Conservation (phyloP, 2,329 filamentous ascomycete species). For the Cryphonectria naterciae region DNA sequence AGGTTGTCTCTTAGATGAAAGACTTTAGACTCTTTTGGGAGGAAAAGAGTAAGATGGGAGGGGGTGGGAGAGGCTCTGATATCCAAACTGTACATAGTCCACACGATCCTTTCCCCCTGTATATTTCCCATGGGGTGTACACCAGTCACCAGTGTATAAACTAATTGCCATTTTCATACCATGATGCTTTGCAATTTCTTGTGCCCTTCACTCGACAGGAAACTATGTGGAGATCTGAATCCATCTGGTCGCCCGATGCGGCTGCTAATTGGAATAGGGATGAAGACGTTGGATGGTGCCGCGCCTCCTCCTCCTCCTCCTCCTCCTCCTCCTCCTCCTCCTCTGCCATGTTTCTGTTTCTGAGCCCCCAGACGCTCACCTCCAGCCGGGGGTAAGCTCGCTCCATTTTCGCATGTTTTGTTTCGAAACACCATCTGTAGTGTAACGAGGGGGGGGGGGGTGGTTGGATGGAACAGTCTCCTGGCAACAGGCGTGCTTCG, state of each 20-base stretch:
- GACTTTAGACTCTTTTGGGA: not conserved
- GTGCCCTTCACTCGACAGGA: not conserved
- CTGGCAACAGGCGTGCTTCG: no score
- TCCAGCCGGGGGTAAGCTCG: not conserved
- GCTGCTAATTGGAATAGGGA: not conserved
- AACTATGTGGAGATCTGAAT: not conserved
- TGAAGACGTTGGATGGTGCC: not conserved
- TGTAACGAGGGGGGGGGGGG: no score
- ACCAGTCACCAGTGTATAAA: not conserved
- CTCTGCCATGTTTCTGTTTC: not conserved
- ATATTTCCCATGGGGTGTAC: not conserved
- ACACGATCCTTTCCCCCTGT: not conserved
- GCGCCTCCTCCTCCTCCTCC: no score
- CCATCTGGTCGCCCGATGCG: not conserved
- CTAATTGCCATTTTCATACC: not conserved
- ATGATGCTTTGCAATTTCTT: no score
- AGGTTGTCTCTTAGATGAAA: not conserved
- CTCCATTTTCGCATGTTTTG: not conserved
- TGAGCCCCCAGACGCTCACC: not conserved
- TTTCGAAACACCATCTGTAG: not conserved
- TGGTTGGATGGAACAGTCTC: no score
- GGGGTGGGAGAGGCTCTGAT: not conserved
- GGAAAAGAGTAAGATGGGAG: not conserved
- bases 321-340: no score
- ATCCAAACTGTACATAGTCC: not conserved